phyloP scores from a whole-genome alignment of 164 flowering plant species.

The Platanus orientalis region DNA sequence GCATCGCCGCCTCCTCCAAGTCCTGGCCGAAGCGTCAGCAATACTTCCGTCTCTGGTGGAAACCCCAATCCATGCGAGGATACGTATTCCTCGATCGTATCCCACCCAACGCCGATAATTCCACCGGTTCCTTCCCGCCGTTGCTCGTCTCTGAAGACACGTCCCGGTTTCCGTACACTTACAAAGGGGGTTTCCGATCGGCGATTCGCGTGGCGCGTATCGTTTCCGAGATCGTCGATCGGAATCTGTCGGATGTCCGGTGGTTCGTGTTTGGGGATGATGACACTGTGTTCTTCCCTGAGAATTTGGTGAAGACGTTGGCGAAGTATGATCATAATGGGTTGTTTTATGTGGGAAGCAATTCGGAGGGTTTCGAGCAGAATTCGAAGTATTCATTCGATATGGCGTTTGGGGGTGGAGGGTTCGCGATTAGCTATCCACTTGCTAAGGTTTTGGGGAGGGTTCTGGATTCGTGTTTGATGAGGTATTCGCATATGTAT shows the following conservation, averaged over 20 bases:
- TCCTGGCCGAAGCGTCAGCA: conserved; percentile 39
- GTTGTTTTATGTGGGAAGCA: conserved; percentile 70
- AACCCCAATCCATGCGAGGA: conserved; percentile 40
- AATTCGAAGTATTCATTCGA: conserved; percentile 52
- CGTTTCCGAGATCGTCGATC: conserved; percentile 45
- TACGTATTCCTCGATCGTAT: conserved; percentile 56
- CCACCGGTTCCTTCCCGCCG: conserved; percentile 32
- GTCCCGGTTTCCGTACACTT: conserved; percentile 62
- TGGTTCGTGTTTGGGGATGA: conserved; percentile 95
- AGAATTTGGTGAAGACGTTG: conserved; percentile 52
- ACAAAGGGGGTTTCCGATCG: conserved; percentile 51
- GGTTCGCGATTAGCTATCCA: conserved; percentile 68
- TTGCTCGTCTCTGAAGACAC: conserved; percentile 44
- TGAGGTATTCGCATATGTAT: conserved; percentile 64
- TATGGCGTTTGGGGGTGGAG: conserved; percentile 96
- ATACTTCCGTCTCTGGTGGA: conserved; percentile 62
- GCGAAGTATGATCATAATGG: conserved; percentile 61
- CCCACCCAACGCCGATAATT: not conserved
- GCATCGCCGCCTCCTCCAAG: conserved; percentile 58
- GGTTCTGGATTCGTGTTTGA: conserved; percentile 71
- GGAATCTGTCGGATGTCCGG: conserved; percentile 32
- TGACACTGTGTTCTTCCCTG: conserved; percentile 72
- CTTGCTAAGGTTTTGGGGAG: conserved; percentile 58
- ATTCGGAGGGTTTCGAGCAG: conserved; percentile 67
- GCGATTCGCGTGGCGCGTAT: conserved; percentile 71